Evolutionary conservation across 257 asterid species (phyloP).

Genomic region (Jasminum sambac): DNA sequence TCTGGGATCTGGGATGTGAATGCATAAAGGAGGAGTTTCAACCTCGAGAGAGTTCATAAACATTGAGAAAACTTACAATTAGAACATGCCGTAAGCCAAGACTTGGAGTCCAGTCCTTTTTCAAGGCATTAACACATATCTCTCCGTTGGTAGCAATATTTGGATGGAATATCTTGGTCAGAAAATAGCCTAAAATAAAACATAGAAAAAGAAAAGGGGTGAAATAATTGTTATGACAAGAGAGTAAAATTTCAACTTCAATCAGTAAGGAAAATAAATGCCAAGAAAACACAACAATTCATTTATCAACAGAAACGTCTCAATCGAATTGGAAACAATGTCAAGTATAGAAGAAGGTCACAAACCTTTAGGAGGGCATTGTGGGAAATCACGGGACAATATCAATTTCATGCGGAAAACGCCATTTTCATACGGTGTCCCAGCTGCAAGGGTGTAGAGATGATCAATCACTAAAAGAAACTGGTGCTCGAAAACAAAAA

Average conservation of each 20-base stretch:
- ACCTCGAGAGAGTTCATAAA: not conserved
- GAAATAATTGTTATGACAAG: constrained; percentile 1
- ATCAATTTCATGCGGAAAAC: constrained; percentile 88
- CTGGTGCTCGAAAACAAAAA: constrained; percentile 7
- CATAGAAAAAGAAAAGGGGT: not conserved
- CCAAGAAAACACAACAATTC: not conserved
- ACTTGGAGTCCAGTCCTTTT: constrained; percentile 89
- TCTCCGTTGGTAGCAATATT: constrained; percentile 83
- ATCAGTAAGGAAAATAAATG: not conserved
- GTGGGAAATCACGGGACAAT: constrained; percentile 87
- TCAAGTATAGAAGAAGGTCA: constrained; percentile 13
- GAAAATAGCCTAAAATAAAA: constrained; percentile 65
- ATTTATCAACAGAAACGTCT: not conserved
- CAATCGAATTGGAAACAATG: constrained; percentile 12
- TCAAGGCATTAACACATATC: constrained; percentile 95
- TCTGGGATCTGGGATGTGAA: not conserved
- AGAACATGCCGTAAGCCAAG: constrained; percentile 92
- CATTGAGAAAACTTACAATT: constrained; percentile 48
- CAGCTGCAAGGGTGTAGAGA: constrained; percentile 61
- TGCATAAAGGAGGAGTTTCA: not conserved
- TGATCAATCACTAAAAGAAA: constrained; percentile 22
- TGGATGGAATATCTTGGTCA: constrained; percentile 95
- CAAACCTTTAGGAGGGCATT: constrained; percentile 91
- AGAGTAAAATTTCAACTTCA: not conserved
- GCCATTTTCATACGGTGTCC: constrained; percentile 95